phyloP scores from a whole-genome alignment of 768 basidiomycete species.

The Suillus luteus region DNA sequence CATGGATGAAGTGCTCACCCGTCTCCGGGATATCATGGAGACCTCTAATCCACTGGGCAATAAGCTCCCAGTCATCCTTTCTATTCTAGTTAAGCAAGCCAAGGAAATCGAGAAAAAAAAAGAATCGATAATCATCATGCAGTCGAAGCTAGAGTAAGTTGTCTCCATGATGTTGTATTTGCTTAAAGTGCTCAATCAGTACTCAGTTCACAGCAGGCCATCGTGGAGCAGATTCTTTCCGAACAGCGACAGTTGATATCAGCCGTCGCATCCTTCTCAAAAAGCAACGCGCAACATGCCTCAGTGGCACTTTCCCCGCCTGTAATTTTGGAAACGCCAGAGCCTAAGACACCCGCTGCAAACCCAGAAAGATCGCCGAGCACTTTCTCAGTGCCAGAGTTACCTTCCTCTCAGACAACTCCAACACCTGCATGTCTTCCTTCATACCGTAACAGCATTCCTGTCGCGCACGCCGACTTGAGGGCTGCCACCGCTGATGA shows the following conservation, averaged over 20 bases:
- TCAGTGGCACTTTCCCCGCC: not conserved
- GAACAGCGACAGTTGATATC: not conserved
- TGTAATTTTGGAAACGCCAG: not conserved
- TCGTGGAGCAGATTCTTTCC: not conserved
- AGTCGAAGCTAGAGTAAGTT: conserved; percentile 7
- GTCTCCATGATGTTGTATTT: not conserved
- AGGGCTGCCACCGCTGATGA: not conserved
- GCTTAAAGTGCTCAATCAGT: not conserved
- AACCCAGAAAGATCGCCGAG: not conserved
- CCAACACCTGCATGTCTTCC: not conserved
- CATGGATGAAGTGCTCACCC: not conserved
- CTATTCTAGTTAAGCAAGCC: not conserved
- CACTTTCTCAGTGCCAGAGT: not conserved
- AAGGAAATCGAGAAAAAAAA: not conserved
- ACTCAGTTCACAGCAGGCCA: not conserved
- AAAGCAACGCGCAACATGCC: not conserved
- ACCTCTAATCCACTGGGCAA: not conserved
- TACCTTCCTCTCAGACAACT: not conserved
- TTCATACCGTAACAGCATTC: not conserved
- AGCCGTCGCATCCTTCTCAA: not conserved
- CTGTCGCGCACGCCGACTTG: too few relatives aligned
- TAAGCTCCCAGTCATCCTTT: not conserved
- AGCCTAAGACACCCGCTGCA: not conserved
- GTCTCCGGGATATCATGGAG: conserved; percentile 1
- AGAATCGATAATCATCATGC: not conserved